Conservation (phyloP, 192 early-diverging fungal species). For the Podila verticillata region DNA sequence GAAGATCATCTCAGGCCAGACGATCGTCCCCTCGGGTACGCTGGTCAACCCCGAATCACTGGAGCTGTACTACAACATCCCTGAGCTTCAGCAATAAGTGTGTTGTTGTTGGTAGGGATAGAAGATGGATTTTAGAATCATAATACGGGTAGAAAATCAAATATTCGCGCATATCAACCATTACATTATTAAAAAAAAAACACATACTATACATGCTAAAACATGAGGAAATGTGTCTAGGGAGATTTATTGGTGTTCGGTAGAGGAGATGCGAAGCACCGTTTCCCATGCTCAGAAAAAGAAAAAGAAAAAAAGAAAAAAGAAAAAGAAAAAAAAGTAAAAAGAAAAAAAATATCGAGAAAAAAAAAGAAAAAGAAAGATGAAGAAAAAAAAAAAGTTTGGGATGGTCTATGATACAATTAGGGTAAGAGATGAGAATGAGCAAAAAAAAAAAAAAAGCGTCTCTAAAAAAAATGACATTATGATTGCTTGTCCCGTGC, state of each 20-base stretch:
- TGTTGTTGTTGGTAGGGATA: background rate
- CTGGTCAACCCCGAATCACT: conserved; percentile 92
- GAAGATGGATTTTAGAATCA: background rate
- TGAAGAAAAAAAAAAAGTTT: background rate
- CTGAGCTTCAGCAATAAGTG: conserved; percentile 62
- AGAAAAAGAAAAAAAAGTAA: background rate
- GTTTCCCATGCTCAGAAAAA: background rate
- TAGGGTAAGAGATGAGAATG: too few relatives aligned
- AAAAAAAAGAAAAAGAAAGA: background rate
- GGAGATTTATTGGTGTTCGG: too few relatives aligned
- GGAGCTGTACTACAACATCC: conserved; percentile 82
- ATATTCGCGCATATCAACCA: too few relatives aligned
- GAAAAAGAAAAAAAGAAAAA: conserved; percentile 1
- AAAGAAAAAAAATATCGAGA: too few relatives aligned
- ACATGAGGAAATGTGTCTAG: too few relatives aligned
- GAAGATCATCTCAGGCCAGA: conserved; percentile 82
- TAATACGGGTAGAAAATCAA: too few relatives aligned
- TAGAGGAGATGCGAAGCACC: too few relatives aligned
- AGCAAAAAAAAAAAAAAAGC: too few relatives aligned
- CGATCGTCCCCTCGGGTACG: conserved; percentile 78
- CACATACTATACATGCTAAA: too few relatives aligned
- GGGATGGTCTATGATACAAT: background rate
- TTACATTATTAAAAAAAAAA: too few relatives aligned
- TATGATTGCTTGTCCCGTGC: background rate
- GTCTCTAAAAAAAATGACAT: too few relatives aligned